These are phyloP conservation scores for Platanus orientalis DNA, from an alignment of 164 flowering plant genomes.

Conservation along the genomic window DNA sequence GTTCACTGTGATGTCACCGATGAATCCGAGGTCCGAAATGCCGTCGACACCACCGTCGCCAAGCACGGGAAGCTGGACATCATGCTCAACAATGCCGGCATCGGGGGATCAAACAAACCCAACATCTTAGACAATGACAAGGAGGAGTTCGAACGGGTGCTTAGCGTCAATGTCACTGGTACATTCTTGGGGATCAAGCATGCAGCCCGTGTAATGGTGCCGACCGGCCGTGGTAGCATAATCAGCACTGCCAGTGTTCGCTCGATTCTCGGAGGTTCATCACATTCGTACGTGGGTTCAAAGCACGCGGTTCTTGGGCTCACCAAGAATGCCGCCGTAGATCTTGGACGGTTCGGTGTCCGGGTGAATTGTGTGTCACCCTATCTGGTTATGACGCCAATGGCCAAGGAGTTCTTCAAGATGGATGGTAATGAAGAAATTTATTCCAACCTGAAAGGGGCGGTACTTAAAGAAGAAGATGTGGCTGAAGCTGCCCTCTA, in stretches of 20 bases:
- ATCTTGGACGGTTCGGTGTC: neutral
- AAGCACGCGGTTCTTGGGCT: neutral
- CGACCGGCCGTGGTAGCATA: slow-evolving; percentile 2
- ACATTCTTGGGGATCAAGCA: slow-evolving; percentile 11
- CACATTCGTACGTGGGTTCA: neutral
- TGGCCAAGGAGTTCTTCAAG: slow-evolving; percentile 15
- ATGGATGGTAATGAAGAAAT: slow-evolving; percentile 7
- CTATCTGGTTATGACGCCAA: slow-evolving; percentile 15
- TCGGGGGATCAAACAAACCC: no score
- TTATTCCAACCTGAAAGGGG: slow-evolving; percentile 21
- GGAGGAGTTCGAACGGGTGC: slow-evolving; percentile 12
- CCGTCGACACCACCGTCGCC: no score
- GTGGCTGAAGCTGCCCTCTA: slow-evolving; percentile 31
- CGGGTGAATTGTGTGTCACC: neutral
- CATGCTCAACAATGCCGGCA: no score
- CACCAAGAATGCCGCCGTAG: neutral
- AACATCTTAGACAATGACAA: no score
- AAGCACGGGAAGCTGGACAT: no score
- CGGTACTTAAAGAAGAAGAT: slow-evolving; percentile 24
- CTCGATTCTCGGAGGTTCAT: neutral
- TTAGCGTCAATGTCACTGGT: slow-evolving; percentile 20
- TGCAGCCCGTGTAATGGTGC: slow-evolving; percentile 16
- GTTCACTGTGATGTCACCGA: no score
- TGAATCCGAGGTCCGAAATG: no score
- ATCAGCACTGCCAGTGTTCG: neutral